Conservation (phyloP, 169 alveolate genomes). For the Plasmodium malariae region DNA sequence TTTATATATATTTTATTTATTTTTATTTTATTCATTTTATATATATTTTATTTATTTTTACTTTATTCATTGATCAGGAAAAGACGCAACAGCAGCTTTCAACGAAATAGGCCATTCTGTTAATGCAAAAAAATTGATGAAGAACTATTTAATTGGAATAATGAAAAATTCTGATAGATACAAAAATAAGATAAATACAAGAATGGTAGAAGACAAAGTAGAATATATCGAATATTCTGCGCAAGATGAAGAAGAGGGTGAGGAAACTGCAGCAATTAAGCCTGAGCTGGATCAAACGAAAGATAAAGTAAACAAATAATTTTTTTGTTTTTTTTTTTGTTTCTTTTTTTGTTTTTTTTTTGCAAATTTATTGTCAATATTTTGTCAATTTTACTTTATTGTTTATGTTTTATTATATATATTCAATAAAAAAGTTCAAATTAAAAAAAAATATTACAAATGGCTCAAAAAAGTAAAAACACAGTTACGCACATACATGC, state of each 20-base stretch:
- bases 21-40: background rate
- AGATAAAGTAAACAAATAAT: background rate
- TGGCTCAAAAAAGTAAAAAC: background rate
- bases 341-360: too few relatives aligned
- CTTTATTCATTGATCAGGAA: constrained; percentile 25
- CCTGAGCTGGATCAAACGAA: background rate
- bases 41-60: constrained; percentile 1
- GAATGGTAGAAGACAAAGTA: constrained; percentile 35
- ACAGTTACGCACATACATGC: background rate
- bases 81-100: constrained; percentile 71
- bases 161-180: constrained; percentile 29
- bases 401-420: background rate
- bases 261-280: background rate
- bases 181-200: constrained; percentile 28
- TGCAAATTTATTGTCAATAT: too few relatives aligned
- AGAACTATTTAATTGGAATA: constrained; percentile 57
- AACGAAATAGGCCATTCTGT: constrained; percentile 57
- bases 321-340: background rate
- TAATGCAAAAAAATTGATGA: constrained; percentile 64
- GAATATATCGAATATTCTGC: constrained; percentile 57
- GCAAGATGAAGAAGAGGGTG: constrained; percentile 39
- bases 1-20: background rate
- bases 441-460: background rate
- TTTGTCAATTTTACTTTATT: background rate
- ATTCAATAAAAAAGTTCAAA: too few relatives aligned